Evolutionary conservation across 805 yeast genomes (phyloP).

Genomic region (Clavispora carvajalis): DNA sequence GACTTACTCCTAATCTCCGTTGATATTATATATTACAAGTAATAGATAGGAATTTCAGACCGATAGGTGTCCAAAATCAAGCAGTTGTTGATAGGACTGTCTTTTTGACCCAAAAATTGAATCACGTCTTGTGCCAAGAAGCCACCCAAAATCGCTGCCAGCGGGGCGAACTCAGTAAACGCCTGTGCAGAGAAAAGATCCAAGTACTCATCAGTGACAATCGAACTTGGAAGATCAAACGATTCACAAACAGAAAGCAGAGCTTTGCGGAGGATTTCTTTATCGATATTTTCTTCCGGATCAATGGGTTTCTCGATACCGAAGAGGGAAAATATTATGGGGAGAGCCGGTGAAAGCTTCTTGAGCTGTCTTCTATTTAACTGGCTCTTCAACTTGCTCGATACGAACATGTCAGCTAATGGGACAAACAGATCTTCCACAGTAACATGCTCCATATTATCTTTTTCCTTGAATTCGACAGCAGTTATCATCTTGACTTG

Average conservation of each 20-base stretch:
- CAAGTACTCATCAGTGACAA: slow-evolving; percentile 39
- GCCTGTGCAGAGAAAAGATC: slow-evolving; percentile 43
- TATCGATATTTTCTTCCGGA: slow-evolving; percentile 21
- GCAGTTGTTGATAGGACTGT: slow-evolving; percentile 77
- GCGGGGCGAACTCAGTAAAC: slow-evolving; percentile 69
- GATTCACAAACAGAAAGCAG: slow-evolving; percentile 25
- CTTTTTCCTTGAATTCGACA: slow-evolving; percentile 28
- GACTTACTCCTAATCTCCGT: slow-evolving; percentile 25
- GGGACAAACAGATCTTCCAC: slow-evolving; percentile 34
- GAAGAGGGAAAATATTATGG: slow-evolving; percentile 54
- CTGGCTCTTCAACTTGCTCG: slow-evolving; percentile 37
- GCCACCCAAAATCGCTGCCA: slow-evolving; percentile 86
- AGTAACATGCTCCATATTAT: slow-evolving; percentile 39
- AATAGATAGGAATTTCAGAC: slow-evolving; percentile 73
- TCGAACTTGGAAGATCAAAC: slow-evolving; percentile 37
- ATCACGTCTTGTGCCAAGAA: slow-evolving; percentile 85
- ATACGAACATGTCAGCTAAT: slow-evolving; percentile 27
- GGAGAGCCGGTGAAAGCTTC: slow-evolving; percentile 51
- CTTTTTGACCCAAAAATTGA: slow-evolving; percentile 69
- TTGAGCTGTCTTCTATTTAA: slow-evolving; percentile 42
- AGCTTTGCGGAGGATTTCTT: slow-evolving; percentile 21
- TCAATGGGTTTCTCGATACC: slow-evolving; percentile 28
- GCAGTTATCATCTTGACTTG: slow-evolving; percentile 29
- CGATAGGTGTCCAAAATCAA: slow-evolving; percentile 68
- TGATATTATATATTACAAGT: slow-evolving; percentile 7